A percentile compares a stretch with the other conserved stretches of the same genome.
These are phyloP conservation scores for Cubamyces sp. DNA, from an alignment of 768 basidiomycete species.

Conservation along the genomic window DNA sequence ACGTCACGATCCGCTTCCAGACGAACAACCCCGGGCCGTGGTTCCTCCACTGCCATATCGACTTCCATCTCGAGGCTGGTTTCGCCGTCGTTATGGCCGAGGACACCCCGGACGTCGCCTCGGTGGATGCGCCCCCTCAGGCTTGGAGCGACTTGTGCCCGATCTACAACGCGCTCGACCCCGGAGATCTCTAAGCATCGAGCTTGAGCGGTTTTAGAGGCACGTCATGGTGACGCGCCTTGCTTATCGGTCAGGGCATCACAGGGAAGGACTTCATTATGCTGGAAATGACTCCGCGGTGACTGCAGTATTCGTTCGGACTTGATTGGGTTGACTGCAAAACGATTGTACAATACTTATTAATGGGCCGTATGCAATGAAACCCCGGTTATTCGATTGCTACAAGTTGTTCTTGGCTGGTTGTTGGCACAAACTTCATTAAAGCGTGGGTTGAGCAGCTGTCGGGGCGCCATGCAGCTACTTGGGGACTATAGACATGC, in stretches of 20 bases:
- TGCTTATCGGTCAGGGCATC: no score
- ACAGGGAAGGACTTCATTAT: no score
- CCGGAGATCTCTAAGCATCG: conserved; percentile 6
- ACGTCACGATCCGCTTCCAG: conserved; percentile 32
- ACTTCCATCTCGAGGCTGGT: conserved; percentile 39
- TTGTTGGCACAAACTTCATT: no score
- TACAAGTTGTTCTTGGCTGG: no score
- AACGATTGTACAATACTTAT: background rate
- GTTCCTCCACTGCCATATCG: conserved; percentile 38
- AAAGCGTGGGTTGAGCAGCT: no score
- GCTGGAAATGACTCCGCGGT: no score
- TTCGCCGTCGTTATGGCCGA: conserved; percentile 49
- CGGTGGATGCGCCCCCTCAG: conserved; percentile 25
- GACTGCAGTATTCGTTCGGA: background rate
- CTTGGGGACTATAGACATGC: no score
- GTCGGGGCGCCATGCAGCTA: no score
- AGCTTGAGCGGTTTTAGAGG: no score
- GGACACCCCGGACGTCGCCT: conserved; percentile 31
- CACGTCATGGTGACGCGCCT: no score
- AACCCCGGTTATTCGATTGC: no score
- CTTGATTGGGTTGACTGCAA: background rate
- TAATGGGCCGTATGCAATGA: background rate
- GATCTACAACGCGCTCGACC: conserved; percentile 21
- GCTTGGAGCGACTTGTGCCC: conserved; percentile 25
- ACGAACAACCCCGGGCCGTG: conserved; percentile 68